Conservation (phyloP, 495 filamentous ascomycete genomes). For the Aspergillus coremiiformis region DNA sequence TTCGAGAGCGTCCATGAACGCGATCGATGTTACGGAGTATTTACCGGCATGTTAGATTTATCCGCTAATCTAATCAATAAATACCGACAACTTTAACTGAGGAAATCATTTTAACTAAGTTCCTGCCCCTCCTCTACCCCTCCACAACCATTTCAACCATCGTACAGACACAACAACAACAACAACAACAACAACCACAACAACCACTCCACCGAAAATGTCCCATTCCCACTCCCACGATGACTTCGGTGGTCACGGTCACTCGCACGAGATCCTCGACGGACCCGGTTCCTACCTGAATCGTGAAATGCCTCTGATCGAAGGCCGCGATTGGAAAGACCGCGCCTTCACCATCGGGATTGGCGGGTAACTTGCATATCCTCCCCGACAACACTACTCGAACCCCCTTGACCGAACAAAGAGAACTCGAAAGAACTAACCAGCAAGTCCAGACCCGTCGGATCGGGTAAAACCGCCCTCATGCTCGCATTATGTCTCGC, state of each 20-base stretch:
- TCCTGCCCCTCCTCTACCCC: too few species aligned
- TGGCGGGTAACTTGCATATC: slow-evolving; percentile 85
- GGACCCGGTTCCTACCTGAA: slow-evolving; percentile 84
- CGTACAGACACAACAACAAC: not conserved
- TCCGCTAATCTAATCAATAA: too few species aligned
- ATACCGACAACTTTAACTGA: not conserved
- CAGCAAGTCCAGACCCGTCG: slow-evolving; percentile 65
- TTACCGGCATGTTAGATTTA: too few species aligned
- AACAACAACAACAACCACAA: not conserved
- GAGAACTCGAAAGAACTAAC: not conserved
- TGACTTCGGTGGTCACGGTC: slow-evolving; percentile 75
- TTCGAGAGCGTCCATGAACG: too few species aligned
- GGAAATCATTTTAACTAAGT: too few species aligned
- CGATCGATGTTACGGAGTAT: too few species aligned
- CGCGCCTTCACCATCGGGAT: slow-evolving; percentile 93
- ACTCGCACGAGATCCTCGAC: slow-evolving; percentile 91
- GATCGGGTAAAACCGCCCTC: slow-evolving; percentile 93
- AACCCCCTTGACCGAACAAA: not conserved
- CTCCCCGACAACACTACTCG: not conserved
- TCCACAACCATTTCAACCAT: not conserved
- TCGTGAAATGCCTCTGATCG: slow-evolving; percentile 88
- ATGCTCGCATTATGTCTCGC: slow-evolving; percentile 84
- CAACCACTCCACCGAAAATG: slow-evolving; percentile 14
- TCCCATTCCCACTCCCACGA: slow-evolving; percentile 55
- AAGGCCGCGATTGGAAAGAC: slow-evolving; percentile 82